Conservation (phyloP, 352 stramenopile species). For the Phytophthora pinifolia region DNA sequence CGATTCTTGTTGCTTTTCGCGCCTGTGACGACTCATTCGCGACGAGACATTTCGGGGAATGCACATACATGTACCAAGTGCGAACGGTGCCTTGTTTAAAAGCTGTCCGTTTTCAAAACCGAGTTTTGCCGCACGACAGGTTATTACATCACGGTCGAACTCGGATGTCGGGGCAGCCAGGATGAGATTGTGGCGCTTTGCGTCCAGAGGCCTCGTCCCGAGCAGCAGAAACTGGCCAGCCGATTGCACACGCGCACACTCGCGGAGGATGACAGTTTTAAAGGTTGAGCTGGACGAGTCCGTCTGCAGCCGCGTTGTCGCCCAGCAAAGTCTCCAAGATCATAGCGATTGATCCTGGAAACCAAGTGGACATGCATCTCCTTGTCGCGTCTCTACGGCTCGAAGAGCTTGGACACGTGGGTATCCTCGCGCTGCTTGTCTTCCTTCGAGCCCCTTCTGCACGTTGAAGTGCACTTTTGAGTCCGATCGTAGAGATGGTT, state of each 20-base stretch:
- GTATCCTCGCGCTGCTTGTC: constrained; percentile 11
- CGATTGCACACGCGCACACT: constrained; percentile 25
- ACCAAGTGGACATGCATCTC: constrained; percentile 7
- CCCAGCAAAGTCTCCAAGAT: background rate
- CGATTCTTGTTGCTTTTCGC: no score
- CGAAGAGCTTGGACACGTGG: constrained; percentile 1
- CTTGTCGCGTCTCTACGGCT: constrained; percentile 21
- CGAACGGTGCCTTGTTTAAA: no score
- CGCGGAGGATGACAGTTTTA: constrained; percentile 2
- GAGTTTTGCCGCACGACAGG: no score
- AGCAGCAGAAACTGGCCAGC: constrained; percentile 18
- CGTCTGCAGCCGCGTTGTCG: no score
- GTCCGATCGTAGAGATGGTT: constrained; percentile 29
- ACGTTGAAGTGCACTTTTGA: constrained; percentile 30
- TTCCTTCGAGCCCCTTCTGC: constrained; percentile 11
- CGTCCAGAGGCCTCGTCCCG: constrained; percentile 14
- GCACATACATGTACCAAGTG: no score
- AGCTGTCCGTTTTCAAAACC: no score
- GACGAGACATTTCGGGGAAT: background rate
- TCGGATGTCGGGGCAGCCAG: constrained; percentile 8
- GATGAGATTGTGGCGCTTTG: constrained; percentile 27
- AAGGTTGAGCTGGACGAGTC: no score
- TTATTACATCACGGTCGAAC: no score
- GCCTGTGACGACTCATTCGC: constrained; percentile 1
- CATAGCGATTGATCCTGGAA: background rate